Base-by-base conservation (phyloP, 805 yeast genomes). In the Yamadazyma scolyti region DNA sequence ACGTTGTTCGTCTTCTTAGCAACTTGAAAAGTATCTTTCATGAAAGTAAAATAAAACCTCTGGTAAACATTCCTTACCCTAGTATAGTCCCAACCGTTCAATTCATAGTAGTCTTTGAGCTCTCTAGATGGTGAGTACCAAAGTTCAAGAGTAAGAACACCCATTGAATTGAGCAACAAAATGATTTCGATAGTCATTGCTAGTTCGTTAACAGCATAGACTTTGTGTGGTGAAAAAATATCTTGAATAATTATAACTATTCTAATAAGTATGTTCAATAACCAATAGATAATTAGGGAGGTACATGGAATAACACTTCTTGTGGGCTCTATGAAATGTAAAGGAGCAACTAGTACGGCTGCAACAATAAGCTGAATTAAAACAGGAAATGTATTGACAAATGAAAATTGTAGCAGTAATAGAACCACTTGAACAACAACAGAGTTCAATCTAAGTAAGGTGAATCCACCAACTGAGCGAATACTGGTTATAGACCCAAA, bases 261-360 rank as follows among this genome's bases (percentile, higher is more conserved):
- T 19, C 27, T 25, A 9, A 40, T 15, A 6, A 42, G 4, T 6
- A 36, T 25, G 11, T 24, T 31, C 9, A 25, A 9, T 3, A 36
- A 14, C 77, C 77, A 72, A 40, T 52, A 71, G 12, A 65, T 38
- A 6, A 69, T 44, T 16, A 67, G 39, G 0, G 69, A 52, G 2
- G 65, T 69, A 17, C 52, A 47, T 9, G 68, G 68, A 2, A 60
- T 48, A 1, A 61, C 44, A 1, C 58, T 52, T 27, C 63, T 55
- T 26, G 65, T 56, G 6, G 62, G 56, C 39, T 76, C 81, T n/a
- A 70, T 35, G 6, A 55, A 33, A 23, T 71, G 72, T 9, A 75
- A 44, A 0, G 77, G 77, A 1, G 64, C 26, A 2, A 68, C 55
- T 3, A 37, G 32, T 8, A 39, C 27, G 10, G 27, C 14, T 3